Conservation (phyloP, 106 monocot genomes). For the Platanthera zijinensis region DNA sequence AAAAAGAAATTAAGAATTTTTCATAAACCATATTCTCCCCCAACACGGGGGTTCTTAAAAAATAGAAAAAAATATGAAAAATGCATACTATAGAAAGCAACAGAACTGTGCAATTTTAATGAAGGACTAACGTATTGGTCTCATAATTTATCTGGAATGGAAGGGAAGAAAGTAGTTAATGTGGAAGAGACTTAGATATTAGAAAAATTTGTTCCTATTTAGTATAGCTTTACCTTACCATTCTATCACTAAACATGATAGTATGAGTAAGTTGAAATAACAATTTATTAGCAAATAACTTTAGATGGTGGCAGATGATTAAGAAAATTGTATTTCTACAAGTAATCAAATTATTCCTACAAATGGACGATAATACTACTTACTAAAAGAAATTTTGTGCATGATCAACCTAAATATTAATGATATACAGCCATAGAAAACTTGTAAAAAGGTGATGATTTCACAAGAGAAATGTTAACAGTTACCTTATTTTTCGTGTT, state of each 20-base stretch:
- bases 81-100: background rate
- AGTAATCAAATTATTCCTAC: background rate
- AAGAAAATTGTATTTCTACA: background rate
- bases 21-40: too few relatives aligned
- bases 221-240: background rate
- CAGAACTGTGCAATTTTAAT: background rate
- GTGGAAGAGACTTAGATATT: background rate
- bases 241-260: background rate
- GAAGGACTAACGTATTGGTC: background rate
- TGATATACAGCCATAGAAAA: background rate
- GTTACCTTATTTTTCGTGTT: constrained; percentile 89
- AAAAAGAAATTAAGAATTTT: too few relatives aligned
- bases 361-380: background rate
- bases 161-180: background rate
- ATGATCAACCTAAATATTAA: background rate
- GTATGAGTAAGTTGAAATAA: background rate
- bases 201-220: background rate
- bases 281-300: background rate
- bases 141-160: background rate
- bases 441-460: background rate
- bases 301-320: background rate
- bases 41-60: too few relatives aligned
- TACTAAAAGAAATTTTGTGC: background rate
- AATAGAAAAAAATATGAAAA: background rate
- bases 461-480: background rate